phyloP scores from a whole-genome alignment of 768 basidiomycete species.

The Boletales sp. region DNA sequence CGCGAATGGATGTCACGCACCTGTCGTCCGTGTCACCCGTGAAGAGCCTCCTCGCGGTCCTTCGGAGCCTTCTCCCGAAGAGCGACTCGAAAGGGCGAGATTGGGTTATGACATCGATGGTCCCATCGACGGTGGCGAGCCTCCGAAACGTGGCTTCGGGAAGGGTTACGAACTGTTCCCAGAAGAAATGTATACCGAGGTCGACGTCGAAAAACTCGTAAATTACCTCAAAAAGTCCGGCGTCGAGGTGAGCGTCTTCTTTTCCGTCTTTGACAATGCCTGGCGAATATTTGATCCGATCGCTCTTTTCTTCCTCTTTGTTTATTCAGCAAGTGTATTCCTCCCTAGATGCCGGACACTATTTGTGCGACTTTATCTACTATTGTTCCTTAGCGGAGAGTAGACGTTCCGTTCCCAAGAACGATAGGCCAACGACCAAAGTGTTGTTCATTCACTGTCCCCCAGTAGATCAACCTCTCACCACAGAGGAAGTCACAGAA shows the following conservation, averaged over 20 bases:
- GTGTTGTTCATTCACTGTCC: slow-evolving; percentile 74
- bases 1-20: slow-evolving; percentile 53
- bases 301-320: not conserved
- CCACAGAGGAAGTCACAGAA: slow-evolving; percentile 64
- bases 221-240: slow-evolving; percentile 31
- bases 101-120: slow-evolving; percentile 27
- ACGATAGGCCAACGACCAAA: slow-evolving; percentile 31
- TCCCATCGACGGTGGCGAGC: slow-evolving; percentile 26
- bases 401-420: slow-evolving; percentile 38
- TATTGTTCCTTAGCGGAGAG: slow-evolving; percentile 74
- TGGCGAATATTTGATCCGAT: slow-evolving; percentile 7
- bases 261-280: not conserved
- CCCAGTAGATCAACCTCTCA: slow-evolving; percentile 60
- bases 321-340: slow-evolving; percentile 58
- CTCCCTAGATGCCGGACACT: slow-evolving; percentile 75
- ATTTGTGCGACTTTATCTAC: slow-evolving; percentile 73
- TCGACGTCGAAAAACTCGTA: slow-evolving; percentile 36
- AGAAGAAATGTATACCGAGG: slow-evolving; percentile 35
- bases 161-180: slow-evolving; percentile 35
- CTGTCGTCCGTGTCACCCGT: slow-evolving; percentile 32
- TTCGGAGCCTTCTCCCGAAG: slow-evolving; percentile 21
- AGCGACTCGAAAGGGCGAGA: slow-evolving; percentile 28
- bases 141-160: slow-evolving; percentile 34
- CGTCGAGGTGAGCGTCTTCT: slow-evolving; percentile 26
- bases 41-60: slow-evolving; percentile 21